Evolutionary conservation across 495 filamentous ascomycete species (phyloP).

Genomic region (Collariella sp.): DNA sequence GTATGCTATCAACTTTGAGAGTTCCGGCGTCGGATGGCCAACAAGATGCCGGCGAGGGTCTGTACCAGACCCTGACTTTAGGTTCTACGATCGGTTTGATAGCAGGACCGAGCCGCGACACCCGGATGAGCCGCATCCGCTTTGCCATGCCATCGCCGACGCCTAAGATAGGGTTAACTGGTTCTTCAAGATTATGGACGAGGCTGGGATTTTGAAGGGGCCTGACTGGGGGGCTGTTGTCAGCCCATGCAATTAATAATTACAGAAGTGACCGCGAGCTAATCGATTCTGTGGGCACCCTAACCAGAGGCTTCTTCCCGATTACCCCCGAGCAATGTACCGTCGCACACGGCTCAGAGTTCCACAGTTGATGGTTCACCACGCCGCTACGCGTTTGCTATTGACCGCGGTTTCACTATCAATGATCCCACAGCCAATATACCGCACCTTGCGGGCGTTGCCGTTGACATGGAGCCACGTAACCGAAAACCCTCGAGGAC

Average conservation of each 20-base stretch:
- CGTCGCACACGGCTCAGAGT: not conserved
- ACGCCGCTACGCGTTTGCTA: not conserved
- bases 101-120: no score
- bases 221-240: no score
- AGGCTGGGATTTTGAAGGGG: no score
- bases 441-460: not conserved
- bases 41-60: not conserved
- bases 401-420: not conserved
- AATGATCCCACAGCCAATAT: not conserved
- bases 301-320: not conserved
- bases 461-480: not conserved
- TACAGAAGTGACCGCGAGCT: no score
- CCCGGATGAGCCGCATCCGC: not conserved
- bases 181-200: not conserved
- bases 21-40: not conserved
- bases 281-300: no score
- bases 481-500: not conserved
- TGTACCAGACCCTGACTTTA: no score
- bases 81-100: no score
- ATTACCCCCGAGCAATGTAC: not conserved
- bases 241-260: no score
- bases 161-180: not conserved
- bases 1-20: not conserved
- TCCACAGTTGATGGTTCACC: not conserved
- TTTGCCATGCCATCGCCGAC: not conserved